A percentile compares a stretch with the other conserved stretches of the same genome.
Conservation (phyloP, 108 stramenopile genomes). For the Seminavis robusta region DNA sequence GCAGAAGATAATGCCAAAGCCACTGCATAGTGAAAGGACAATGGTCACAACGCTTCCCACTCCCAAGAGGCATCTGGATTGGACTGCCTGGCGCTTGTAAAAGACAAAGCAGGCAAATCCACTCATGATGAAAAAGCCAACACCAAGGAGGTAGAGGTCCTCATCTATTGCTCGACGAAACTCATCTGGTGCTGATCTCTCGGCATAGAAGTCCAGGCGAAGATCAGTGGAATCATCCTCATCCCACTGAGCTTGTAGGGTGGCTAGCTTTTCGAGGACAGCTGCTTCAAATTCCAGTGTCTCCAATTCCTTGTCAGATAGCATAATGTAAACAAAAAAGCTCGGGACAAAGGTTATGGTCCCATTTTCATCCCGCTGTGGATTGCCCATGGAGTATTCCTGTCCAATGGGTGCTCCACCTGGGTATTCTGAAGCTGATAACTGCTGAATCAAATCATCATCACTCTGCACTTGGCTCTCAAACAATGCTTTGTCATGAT, state of each 20-base stretch:
- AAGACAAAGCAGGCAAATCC: conserved; percentile 15
- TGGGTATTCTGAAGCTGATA: conserved; percentile 6
- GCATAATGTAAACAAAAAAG: no score
- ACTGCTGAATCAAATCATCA: not conserved
- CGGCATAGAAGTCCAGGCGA: no score
- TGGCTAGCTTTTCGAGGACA: no score
- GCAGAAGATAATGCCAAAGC: conserved; percentile 15
- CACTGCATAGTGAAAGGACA: conserved; percentile 7
- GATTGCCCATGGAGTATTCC: no score
- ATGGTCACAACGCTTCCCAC: conserved; percentile 9
- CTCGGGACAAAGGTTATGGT: no score
- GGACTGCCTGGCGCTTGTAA: conserved; percentile 13
- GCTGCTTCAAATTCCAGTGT: no score
- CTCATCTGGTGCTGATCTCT: no score
- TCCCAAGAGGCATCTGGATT: conserved; percentile 12
- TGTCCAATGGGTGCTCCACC: not conserved
- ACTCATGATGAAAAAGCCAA: conserved; percentile 13
- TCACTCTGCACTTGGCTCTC: not conserved
- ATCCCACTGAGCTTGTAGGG: no score
- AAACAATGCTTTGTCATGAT: not conserved
- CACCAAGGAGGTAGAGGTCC: conserved; percentile 5
- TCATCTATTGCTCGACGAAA: conserved; percentile 6
- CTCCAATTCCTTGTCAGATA: no score
- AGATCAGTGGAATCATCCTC: no score
- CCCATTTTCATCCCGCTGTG: no score